Evolutionary conservation across 2,329 filamentous ascomycete genomes (phyloP).

Genomic region (Fonsecaea pedrosoi): DNA sequence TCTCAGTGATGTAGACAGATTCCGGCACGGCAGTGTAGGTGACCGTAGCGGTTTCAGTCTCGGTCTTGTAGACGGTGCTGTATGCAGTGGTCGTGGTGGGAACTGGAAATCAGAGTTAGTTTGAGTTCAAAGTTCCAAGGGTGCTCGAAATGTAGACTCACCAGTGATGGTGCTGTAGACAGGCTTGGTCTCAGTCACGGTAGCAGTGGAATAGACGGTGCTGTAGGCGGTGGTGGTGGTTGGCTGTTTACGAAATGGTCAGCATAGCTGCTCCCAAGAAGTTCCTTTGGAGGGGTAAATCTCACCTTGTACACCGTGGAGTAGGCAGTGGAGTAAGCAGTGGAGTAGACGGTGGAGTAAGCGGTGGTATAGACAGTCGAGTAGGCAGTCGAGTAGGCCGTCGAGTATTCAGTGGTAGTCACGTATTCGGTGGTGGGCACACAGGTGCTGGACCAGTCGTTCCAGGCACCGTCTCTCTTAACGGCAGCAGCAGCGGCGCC

Average conservation of each 20-base stretch:
- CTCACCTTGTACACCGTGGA: conserved; percentile 8
- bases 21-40: not conserved
- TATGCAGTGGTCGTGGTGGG: not conserved
- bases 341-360: conserved; percentile 3
- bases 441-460: conserved; percentile 10
- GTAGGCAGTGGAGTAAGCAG: conserved; percentile 10
- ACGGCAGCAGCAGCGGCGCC: conserved; percentile 15
- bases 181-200: conserved; percentile 7
- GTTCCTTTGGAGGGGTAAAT: not conserved
- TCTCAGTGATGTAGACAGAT: conserved; percentile 2
- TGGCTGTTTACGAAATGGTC: not conserved
- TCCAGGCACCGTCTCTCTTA: conserved; percentile 13
- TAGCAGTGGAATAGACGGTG: conserved; percentile 10
- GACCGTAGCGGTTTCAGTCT: not conserved
- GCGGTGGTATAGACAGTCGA: conserved; percentile 16
- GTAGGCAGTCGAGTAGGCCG: conserved; percentile 14
- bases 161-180: conserved; percentile 10
- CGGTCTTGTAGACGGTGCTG: not conserved
- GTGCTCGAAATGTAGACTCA: not conserved
- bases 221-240: conserved; percentile 1
- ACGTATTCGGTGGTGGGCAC: not conserved
- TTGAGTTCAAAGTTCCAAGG: not conserved
- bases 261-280: not conserved
- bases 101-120: not conserved
- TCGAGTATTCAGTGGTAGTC: conserved; percentile 12